These are phyloP conservation scores for Microbotryomycetes sp. DNA, from an alignment of 1,284 basidiomycete species.

Conservation along the genomic window DNA sequence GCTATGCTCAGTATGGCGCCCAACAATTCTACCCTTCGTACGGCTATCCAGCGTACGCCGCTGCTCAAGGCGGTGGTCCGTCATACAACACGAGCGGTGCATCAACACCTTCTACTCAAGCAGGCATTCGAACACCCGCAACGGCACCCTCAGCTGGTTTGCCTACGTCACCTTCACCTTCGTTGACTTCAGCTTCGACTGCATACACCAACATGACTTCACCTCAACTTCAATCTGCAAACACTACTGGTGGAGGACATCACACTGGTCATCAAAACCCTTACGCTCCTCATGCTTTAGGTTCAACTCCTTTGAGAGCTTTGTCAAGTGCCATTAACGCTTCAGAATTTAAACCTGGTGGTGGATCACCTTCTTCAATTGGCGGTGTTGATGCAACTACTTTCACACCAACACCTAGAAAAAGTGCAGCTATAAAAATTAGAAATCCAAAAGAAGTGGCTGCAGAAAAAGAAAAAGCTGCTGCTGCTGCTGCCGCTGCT, in stretches of 20 bases:
- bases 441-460: constrained; percentile 32
- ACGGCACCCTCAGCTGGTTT: constrained; percentile 14
- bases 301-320: constrained; percentile 15
- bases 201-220: constrained; percentile 18
- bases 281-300: constrained; percentile 13
- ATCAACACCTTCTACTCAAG: constrained; percentile 6
- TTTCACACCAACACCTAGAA: constrained; percentile 23
- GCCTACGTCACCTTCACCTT: constrained; percentile 15
- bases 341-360: constrained; percentile 25
- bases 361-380: constrained; percentile 23
- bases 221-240: constrained; percentile 20
- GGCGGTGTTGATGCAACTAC: constrained; percentile 7
- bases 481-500: constrained; percentile 3
- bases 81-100: not conserved
- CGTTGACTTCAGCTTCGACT: constrained; percentile 10
- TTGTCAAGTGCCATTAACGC: constrained; percentile 14
- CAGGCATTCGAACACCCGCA: constrained; percentile 3
- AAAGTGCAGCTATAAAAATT: constrained; percentile 34
- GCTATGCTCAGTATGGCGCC: not conserved
- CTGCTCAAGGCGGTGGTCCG: not conserved
- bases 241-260: constrained; percentile 12
- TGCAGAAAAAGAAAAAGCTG: constrained; percentile 20
- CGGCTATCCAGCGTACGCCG: not conserved
- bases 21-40: constrained; percentile 1
- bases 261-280: constrained; percentile 1